Percentiles rank a stretch among this genome's conserved stretches.
These are phyloP conservation scores for Talaromyces sp. DNA, from an alignment of 2,329 filamentous ascomycete genomes.

Conservation along the genomic window DNA sequence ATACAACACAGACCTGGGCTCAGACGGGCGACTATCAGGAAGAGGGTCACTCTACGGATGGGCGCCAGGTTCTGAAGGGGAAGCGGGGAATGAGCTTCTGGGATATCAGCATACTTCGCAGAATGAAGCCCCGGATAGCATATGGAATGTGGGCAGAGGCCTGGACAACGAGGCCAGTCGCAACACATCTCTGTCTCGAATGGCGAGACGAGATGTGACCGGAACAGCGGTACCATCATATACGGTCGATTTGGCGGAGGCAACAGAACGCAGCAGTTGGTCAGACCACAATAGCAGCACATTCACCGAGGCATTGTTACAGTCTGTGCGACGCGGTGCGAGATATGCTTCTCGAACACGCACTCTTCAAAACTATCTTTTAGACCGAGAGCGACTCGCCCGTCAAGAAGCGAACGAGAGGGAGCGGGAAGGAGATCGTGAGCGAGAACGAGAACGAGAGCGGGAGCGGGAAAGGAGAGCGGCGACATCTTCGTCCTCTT, in stretches of 20 bases:
- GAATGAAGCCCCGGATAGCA: constrained; percentile 23
- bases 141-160: constrained; percentile 27
- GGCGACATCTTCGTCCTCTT: constrained; percentile 18
- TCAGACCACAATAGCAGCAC: constrained; percentile 12
- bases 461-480: constrained; percentile 25
- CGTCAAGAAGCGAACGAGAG: constrained; percentile 23
- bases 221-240: constrained; percentile 22
- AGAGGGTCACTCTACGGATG: constrained; percentile 58
- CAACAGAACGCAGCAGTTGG: constrained; percentile 20
- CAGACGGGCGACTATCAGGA: constrained; percentile 53
- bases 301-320: constrained; percentile 36
- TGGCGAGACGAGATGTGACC: constrained; percentile 25
- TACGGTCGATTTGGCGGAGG: constrained; percentile 26
- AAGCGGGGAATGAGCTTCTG: constrained; percentile 17
- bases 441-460: constrained; percentile 10
- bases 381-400: constrained; percentile 32
- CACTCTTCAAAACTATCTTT: constrained; percentile 38
- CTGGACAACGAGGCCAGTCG: constrained; percentile 24
- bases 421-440: constrained; percentile 17
- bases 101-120: constrained; percentile 6
- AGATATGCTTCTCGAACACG: constrained; percentile 36
- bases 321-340: constrained; percentile 40
- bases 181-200: constrained; percentile 24
- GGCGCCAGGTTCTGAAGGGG: constrained; percentile 49
- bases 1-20: constrained; percentile 47